Conservation (phyloP, 768 basidiomycete species). For the Cantharellus anzutake region DNA sequence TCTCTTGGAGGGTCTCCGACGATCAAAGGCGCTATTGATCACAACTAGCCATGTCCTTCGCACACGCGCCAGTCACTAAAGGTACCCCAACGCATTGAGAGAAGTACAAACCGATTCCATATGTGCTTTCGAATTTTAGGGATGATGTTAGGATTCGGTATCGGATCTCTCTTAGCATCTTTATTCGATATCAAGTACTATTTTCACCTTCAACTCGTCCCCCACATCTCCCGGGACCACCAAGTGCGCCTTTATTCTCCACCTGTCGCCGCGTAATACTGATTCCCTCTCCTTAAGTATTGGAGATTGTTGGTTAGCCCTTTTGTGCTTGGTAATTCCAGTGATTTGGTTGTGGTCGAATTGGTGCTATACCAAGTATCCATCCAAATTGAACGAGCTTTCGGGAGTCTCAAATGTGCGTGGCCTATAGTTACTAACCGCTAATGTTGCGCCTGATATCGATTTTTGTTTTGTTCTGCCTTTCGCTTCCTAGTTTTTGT, state of each 20-base stretch:
- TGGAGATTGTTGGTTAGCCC: conserved; percentile 67
- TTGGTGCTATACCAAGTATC: conserved; percentile 54
- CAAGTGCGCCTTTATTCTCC: conserved; percentile 34
- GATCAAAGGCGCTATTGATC: no score
- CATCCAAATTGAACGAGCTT: conserved; percentile 61
- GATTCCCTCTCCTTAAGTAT: conserved; percentile 30
- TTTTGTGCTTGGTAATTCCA: conserved; percentile 63
- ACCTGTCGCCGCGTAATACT: neutral
- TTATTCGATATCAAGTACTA: conserved; percentile 80
- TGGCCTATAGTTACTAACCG: conserved; percentile 25
- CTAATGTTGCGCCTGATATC: no score
- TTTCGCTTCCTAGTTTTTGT: neutral
- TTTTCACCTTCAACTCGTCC: conserved; percentile 75
- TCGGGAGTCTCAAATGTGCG: conserved; percentile 75
- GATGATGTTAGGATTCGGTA: conserved; percentile 51
- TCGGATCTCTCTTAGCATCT: conserved; percentile 55
- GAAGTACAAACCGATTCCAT: neutral
- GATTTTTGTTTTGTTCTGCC: neutral
- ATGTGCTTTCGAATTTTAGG: conserved; percentile 24
- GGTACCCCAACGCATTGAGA: neutral
- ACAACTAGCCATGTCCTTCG: neutral
- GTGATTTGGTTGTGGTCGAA: conserved; percentile 63
- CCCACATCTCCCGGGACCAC: conserved; percentile 76
- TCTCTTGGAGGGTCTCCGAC: no score
- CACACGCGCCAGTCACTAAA: neutral